These are phyloP conservation scores for Calonectria pauciramosa DNA, from an alignment of 2,329 filamentous ascomycete genomes.

Conservation along the genomic window DNA sequence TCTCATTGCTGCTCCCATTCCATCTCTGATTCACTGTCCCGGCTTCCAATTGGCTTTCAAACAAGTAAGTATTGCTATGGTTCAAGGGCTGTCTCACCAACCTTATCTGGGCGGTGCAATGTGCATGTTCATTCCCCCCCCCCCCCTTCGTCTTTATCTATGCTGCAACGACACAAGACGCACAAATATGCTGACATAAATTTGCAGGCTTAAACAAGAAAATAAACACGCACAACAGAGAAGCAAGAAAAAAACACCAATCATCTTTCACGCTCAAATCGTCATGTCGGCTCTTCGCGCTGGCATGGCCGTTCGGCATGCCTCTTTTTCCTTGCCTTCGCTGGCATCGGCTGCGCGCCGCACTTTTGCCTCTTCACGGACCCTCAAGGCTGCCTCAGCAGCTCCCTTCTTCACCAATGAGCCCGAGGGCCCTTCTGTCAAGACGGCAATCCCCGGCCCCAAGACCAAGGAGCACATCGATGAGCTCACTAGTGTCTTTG, in stretches of 20 bases:
- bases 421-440: conserved; percentile 66
- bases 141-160: background rate
- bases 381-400: conserved; percentile 48
- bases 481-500: conserved; percentile 84
- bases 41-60: background rate
- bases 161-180: background rate
- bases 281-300: conserved; percentile 49
- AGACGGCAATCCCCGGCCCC: conserved; percentile 80
- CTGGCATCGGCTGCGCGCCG: conserved; percentile 36
- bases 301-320: conserved; percentile 42
- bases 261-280: conserved; percentile 4
- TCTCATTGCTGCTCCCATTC: background rate
- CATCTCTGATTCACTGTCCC: background rate
- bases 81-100: background rate
- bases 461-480: conserved; percentile 77
- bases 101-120: background rate
- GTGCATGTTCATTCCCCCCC: background rate
- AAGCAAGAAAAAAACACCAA: background rate
- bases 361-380: conserved; percentile 41
- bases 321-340: conserved; percentile 32
- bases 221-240: background rate
- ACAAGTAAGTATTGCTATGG: background rate
- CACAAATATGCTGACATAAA: background rate
- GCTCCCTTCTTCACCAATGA: conserved; percentile 62
- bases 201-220: background rate